Evolutionary conservation across 2,329 filamentous ascomycete species (phyloP), one percentile per base, ranked within the genome.

Genomic region (Sporothrix phasma): DNA sequence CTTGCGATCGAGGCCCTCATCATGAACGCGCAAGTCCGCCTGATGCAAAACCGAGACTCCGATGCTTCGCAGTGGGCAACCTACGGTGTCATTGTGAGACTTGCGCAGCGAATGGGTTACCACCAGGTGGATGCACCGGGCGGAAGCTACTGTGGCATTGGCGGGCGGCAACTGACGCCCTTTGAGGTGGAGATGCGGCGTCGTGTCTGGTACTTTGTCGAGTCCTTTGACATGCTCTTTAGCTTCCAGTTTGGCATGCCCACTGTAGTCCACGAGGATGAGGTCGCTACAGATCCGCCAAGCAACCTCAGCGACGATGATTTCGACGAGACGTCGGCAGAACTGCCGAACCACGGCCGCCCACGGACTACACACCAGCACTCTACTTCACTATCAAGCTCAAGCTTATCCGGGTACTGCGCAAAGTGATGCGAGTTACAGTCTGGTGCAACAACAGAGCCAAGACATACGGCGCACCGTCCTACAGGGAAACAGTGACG

Each of bases 291-390:
- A 0, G 75, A 79, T 1, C 72, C 84, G 17, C 87, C 86, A 11
- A 76, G 79, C 29, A 88, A 89, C 71, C 72, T 89, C 37, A 78
- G 81, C 62, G 87, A 90, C 71, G 80, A 84, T 37, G 86, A 89
- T 70, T 87, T 89, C 68, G 78, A 80, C 66, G 80, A 85, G 71
- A 73, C 82, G 64, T 80, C 76, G 49, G 74, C 73, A 31, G 78
- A 79, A 51, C 72, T 89, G 39, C 87, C 87, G 0, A 77, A 0
- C 74, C 79, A 2, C 77, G 85, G 19, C 83, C 86, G 1, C 69
- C 74, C 10, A 76, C 78, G 1, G 84, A 88, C 66, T 79, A 83
- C 53, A 88, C 87, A 0, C 76, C 79, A 1, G 76, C 83, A 70
- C 79, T 79, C 3, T 85, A 84, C 64, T 77, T 78, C 2, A 78